Base-by-base conservation (phyloP, 116 monocot species). In the Cymodocea nodosa region DNA sequence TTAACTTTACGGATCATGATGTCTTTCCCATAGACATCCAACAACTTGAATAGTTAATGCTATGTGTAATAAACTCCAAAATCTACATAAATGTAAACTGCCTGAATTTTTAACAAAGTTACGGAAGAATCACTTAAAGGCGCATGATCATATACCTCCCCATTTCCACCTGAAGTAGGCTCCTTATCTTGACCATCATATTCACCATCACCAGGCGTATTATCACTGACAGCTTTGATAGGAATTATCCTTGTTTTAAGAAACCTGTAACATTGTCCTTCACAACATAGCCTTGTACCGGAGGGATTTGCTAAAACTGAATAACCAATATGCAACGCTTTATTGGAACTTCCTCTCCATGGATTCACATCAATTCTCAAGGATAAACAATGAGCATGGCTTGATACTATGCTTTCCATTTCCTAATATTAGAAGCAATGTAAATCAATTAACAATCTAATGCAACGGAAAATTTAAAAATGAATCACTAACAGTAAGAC, bases 391-490 rank as follows among this genome's bases (percentile, higher is more conserved):
- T 39, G 69, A 40, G 66, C 77, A 68, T 80, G 83, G 35, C 67
- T 74, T 35, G 81, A 71, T 19, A 89, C 51, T 48, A 79, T 74
- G 68, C 64, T 84, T 59, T 60, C 78, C 86, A 86, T 93, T 59
- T 68, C 82, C 86, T 80, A 74, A 72, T 74, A 70, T 4, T 11
- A 65, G 23, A 65, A 65, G 23, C 15, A 9, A 25, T 23, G 18
- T 25, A 23, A 44, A 25, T 57, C 23, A 11, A 57, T 18, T 23
- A 44, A 44, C 44, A 44, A 44, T 44, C 44, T 44, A 44, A 6
- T 11, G 44, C 44, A 44, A 44, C 44, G 5, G 44, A 6, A 44
- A 44, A 44, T 44, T 44, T 44, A 44, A 8, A 6, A 44, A 44
- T 30, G 44, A 44, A 44, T 44, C 44, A 44, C 6, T 44, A 44